Conservation (phyloP, 768 basidiomycete genomes). For the Termitomyces sp. region DNA sequence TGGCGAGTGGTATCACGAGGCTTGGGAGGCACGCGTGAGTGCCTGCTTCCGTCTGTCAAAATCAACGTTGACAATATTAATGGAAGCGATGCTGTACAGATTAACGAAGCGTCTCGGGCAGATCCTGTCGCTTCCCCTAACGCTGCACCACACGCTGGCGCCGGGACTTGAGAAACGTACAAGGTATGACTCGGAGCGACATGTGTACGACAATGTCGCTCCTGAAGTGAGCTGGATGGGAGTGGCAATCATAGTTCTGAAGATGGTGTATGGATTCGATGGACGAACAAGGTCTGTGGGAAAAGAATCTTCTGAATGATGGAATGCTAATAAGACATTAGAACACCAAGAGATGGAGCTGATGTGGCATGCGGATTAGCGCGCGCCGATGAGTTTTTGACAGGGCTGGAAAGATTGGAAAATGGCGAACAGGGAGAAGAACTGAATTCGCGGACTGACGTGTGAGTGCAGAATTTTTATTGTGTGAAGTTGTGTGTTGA, state of each 20-base stretch:
- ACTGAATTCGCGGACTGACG: constrained; percentile 36
- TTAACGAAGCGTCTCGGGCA: constrained; percentile 56
- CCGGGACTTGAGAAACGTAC: constrained; percentile 30
- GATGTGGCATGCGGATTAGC: constrained; percentile 65
- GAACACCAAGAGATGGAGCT: constrained; percentile 33
- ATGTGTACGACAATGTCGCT: constrained; percentile 59
- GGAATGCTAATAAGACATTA: constrained; percentile 17
- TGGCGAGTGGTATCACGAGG: constrained; percentile 64
- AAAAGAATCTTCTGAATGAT: constrained; percentile 25
- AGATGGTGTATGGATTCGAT: constrained; percentile 84
- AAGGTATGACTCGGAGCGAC: constrained; percentile 33
- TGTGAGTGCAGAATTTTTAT: constrained; percentile 32
- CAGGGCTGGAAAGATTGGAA: constrained; percentile 30
- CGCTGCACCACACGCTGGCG: constrained; percentile 50
- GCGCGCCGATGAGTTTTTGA: constrained; percentile 40
- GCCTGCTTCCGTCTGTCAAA: not conserved
- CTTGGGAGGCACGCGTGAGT: constrained; percentile 74
- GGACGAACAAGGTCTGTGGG: constrained; percentile 37
- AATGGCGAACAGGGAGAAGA: constrained; percentile 19
- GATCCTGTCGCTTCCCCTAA: constrained; percentile 53
- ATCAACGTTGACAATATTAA: constrained; percentile 10
- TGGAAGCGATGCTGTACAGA: constrained; percentile 56
- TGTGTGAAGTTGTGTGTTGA: constrained; percentile 2
- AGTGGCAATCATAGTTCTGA: constrained; percentile 63
- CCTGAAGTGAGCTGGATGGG: constrained; percentile 62